Evolutionary conservation across 2,329 filamentous ascomycete genomes (phyloP).

Genomic region (Talaromyces funiculosus): DNA sequence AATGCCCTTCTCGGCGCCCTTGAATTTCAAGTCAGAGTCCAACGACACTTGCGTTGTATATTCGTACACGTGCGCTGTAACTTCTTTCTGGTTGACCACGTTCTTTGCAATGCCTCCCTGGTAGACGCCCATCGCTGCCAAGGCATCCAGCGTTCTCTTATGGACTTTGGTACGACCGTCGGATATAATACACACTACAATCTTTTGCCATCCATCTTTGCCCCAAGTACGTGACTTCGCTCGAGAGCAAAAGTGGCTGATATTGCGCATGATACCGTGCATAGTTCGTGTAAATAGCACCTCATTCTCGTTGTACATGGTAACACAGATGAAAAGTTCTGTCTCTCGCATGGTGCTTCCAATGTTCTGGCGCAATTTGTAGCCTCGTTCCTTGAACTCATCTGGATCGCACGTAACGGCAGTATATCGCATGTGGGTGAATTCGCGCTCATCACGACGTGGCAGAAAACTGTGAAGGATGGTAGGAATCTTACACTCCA

Average conservation of each 20-base stretch:
- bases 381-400: constrained; percentile 81
- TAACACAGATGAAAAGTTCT: constrained; percentile 92
- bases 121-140: constrained; percentile 96
- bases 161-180: constrained; percentile 93
- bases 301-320: constrained; percentile 99
- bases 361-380: constrained; percentile 88
- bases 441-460: constrained; percentile 85
- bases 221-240: constrained; percentile 94
- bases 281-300: constrained; percentile 95
- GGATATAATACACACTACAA: constrained; percentile 93
- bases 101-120: constrained; percentile 99
- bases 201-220: constrained; percentile 96
- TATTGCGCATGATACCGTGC: constrained; percentile 98
- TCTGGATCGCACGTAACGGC: constrained; percentile 97
- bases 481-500: constrained; percentile 98
- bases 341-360: constrained; percentile 80
- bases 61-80: constrained; percentile 96
- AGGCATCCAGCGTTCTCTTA: constrained; percentile 82
- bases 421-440: constrained; percentile 98
- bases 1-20: constrained; percentile 97
- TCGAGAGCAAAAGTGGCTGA: constrained; percentile 90
- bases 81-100: constrained; percentile 89
- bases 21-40: constrained; percentile 94
- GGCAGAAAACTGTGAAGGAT: constrained; percentile 97
- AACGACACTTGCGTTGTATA: constrained; percentile 98